Base-by-base conservation (phyloP, 768 basidiomycete species). In the Suillus occidentalis region DNA sequence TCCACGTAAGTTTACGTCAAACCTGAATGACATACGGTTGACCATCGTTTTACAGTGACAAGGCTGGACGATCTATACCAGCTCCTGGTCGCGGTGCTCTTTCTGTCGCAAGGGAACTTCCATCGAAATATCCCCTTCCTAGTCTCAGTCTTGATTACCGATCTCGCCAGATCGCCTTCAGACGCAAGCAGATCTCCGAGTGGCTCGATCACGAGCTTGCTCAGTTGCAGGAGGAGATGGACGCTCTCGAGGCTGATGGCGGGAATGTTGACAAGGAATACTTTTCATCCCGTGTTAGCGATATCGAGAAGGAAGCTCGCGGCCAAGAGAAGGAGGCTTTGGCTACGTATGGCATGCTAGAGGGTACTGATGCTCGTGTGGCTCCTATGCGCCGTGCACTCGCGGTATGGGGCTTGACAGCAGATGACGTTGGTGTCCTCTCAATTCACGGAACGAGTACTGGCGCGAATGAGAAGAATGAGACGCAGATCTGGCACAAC, bases 11-110 rank as follows among this genome's bases (percentile, higher is more conserved):
- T 83, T 13, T 37, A 31, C 25, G 2, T 3, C 37, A n/a, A 42
- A 40, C 53, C 49, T 22, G 34, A 22, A 36, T 20, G 25, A 45
- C 58, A 28, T 40, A 39, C 14, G 37, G 37, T 36, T 62, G 60
- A 52, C 71, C 45, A 71, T 47, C 58, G 28, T 31, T 63, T 57
- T 75, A 50, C 69, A 97, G 92, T 70, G 97, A 99, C 83, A 99
- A 99, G 80, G 97, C 97, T 66, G 97, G 97, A 20, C 95, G 97
- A 59, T 98, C 96, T 4, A 89, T 99, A 63, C 97, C 97, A 53
- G 97, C 97, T 65, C 97, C 97, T 58, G 97, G 97, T 63, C 89
- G 90, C 65, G 97, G 97, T 69, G 92, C 95, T 34, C 85, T 99
- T 45, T 87, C 89, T 12, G 88, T 96, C 63, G 97, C 95, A 16